These are phyloP conservation scores for Penicillium hordei DNA, from an alignment of 2,329 filamentous ascomycete genomes.

Conservation along the genomic window DNA sequence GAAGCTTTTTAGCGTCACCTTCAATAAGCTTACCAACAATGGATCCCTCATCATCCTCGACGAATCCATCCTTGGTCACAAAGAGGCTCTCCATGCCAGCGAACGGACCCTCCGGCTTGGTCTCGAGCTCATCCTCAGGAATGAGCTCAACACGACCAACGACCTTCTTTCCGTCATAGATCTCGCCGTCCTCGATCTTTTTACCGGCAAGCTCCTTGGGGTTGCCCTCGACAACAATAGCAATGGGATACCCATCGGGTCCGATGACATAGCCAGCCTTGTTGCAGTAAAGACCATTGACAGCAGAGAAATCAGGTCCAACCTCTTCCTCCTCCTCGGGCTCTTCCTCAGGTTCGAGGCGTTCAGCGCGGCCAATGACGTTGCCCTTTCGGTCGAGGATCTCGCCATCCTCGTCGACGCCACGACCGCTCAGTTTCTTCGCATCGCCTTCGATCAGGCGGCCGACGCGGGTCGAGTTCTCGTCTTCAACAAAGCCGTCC, in stretches of 20 bases:
- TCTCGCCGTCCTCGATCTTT: constrained; percentile 57
- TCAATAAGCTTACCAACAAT: constrained; percentile 70
- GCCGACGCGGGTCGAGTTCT: constrained; percentile 50
- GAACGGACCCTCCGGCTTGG: constrained; percentile 57
- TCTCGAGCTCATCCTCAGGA: constrained; percentile 57
- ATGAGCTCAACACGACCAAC: constrained; percentile 60
- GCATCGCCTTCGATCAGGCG: constrained; percentile 58
- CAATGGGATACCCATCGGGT: constrained; percentile 55
- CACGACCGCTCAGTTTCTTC: constrained; percentile 59
- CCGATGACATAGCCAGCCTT: constrained; percentile 60
- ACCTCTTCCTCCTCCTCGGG: constrained; percentile 43
- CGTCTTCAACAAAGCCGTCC: constrained; percentile 51
- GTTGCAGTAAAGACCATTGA: constrained; percentile 57
- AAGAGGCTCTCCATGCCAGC: constrained; percentile 57
- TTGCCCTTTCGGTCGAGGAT: constrained; percentile 63
- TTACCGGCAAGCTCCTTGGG: constrained; percentile 57
- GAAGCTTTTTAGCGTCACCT: constrained; percentile 70
- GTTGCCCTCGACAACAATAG: constrained; percentile 55
- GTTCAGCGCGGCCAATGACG: constrained; percentile 58
- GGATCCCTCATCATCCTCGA: constrained; percentile 75
- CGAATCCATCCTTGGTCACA: constrained; percentile 59
- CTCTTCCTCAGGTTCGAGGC: constrained; percentile 39
- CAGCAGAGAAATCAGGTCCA: constrained; percentile 54
- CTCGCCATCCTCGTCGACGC: constrained; percentile 63
- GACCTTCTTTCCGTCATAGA: constrained; percentile 58